These are phyloP conservation scores for Rhodotorula sphaerocarpa DNA, from an alignment of 768 basidiomycete genomes.

Conservation along the genomic window DNA sequence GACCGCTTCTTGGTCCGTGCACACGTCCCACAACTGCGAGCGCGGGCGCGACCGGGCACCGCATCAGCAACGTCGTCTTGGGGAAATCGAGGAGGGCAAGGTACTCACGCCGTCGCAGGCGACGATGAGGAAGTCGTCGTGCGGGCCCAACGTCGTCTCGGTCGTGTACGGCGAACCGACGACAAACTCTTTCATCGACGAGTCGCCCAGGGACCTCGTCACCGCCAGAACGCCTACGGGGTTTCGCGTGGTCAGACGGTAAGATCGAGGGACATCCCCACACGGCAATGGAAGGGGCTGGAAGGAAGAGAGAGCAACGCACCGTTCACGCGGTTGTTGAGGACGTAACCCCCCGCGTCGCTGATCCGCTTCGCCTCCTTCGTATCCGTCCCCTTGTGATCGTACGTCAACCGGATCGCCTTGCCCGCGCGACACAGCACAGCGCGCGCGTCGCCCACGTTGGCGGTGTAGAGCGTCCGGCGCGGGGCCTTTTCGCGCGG, in stretches of 20 bases:
- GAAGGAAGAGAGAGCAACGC: conserved; percentile 54
- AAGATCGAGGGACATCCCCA: no score
- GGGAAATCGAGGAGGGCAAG: background rate
- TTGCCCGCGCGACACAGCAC: conserved; percentile 85
- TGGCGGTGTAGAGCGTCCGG: conserved; percentile 71
- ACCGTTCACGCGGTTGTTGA: conserved; percentile 97
- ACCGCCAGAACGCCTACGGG: conserved; percentile 73
- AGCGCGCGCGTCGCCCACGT: conserved; percentile 91
- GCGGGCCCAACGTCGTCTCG: conserved; percentile 81
- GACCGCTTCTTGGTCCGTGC: conserved; percentile 79
- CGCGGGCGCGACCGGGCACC: background rate
- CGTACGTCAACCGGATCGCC: conserved; percentile 89
- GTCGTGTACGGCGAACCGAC: conserved; percentile 97
- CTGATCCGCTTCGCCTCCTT: conserved; percentile 96
- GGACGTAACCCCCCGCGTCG: conserved; percentile 95
- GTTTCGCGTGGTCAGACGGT: conserved; percentile 55
- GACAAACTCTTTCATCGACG: conserved; percentile 99
- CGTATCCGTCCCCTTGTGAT: conserved; percentile 94
- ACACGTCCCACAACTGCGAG: conserved; percentile 75
- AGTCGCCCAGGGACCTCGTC: conserved; percentile 88
- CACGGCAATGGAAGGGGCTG: no score
- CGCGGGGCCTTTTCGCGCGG: conserved; percentile 44
- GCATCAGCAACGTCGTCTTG: background rate
- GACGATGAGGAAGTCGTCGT: conserved; percentile 76
- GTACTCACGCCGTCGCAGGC: conserved; percentile 72